Evolutionary conservation across 345 rosid species (phyloP), one percentile per base, ranked within the genome.

Genomic region (Arabis hirsuta): DNA sequence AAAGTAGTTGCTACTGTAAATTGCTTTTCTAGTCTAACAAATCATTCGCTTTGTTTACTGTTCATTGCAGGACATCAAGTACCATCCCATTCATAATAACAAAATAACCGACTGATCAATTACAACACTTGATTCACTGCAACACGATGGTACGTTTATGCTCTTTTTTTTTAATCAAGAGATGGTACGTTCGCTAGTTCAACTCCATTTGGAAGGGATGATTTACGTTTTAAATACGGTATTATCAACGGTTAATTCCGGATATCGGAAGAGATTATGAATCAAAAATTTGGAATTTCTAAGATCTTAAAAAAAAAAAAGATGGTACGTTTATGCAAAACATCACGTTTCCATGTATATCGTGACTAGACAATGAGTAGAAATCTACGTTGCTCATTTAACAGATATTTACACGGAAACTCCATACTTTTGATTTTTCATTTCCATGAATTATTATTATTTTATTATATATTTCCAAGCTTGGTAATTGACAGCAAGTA

Each of bases 321-420:
- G 53, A 73, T 36, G 16, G 65, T 45, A 46, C 71, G 12, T 47
- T 55, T 55, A 65, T 65, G 13, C 36, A 48, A 47, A 24, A 29
- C 24, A 50, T 73, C 72, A 65, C 62, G 54, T 73, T 48, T 66
- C 39, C 67, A 66, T 66, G 72, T 58, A 66, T 20, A 42, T 50
- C 38, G 41, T 73, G 78, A 73, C 67, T 73, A 73, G 78, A 67
- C 42, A 55, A 41, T 42, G 72, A 73, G 55, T 73, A 66, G 44
- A 64, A 55, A 55, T 34, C 32, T 57, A 65, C 59, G 24, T 13
- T 4, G 39, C 10, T 65, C 56, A 13, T 55, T 24, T 7, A 36
- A 36, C 7, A 38, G 13, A 47, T 3, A 24, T 29, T 73, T 73
- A 50, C 67, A 57, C 67, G 72, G 12, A 57, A 73, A 50, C 58